Evolutionary conservation across 2,329 filamentous ascomycete genomes (phyloP), one percentile per base, ranked within the genome.

Genomic region (Aspergillus sp.): DNA sequence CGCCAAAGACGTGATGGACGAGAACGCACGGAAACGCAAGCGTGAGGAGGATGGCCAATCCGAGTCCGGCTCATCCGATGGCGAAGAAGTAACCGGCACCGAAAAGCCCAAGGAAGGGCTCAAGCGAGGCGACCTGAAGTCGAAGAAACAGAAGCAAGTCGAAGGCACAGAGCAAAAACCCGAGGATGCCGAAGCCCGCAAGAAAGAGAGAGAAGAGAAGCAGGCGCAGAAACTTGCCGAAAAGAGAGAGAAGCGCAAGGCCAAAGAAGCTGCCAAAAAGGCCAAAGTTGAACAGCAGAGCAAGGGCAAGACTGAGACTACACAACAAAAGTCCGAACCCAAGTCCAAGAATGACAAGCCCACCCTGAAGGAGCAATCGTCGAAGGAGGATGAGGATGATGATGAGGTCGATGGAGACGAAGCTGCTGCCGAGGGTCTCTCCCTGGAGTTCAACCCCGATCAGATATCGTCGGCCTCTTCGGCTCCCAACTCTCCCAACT

Each of bases 1-100:
- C 59, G 93, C 91, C 55, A 93, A 95, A 71, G 92, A 97, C 71
- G 85, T 96, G 56, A 87, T 95, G 84, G 90, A 95, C 61, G 92
- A 95, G 67, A 90, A 89, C 50, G 82, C 82, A 49, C 76, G 75
- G 64, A 95, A 95, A 78, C 83, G 90, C 54, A 95, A 95, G 75
- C 78, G 88, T 24, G 82, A 85, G 49, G 83, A 87, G 58, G 75
- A 85, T 52, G 78, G 78, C 20, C 49, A 56, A 35, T 40, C 50
- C 35, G 52, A 43, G n/a, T 62, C 67, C 38, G 74, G 73, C 17
- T 79, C 76, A 4, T 77, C 76, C 19, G 60, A 58, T 1, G 78
- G 78, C 20, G 65, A 58, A 45, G 40, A 80, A 76, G 47, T 72
- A 9, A 30, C 26, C 16, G 72, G 70, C 50, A 68, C 70, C 13